phyloP scores from a whole-genome alignment of 73 alveolate genomes.

The Tetrahymena elliotti region DNA sequence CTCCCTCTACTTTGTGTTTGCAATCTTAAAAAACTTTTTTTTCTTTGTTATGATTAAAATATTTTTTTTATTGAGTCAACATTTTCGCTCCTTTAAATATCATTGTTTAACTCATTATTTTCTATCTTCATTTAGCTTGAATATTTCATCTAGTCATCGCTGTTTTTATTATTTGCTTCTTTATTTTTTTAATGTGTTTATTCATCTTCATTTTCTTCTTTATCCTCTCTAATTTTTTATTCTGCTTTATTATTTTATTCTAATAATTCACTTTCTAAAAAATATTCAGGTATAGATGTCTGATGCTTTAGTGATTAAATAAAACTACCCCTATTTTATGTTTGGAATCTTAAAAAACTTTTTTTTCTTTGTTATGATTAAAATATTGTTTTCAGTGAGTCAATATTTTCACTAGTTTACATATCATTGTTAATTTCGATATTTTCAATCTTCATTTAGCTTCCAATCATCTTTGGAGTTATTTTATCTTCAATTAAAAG shows the following conservation, averaged over 20 bases:
- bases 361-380: neutral
- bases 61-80: too few relatives aligned
- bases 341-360: neutral
- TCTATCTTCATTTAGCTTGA: neutral
- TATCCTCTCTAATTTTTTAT: neutral
- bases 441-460: neutral
- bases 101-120: neutral
- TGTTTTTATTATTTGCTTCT: too few relatives aligned
- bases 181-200: too few relatives aligned
- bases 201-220: neutral
- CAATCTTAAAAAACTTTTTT: neutral
- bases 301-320: neutral
- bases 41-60: neutral
- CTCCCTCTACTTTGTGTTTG: neutral
- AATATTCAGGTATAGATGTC: neutral
- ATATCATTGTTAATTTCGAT: neutral
- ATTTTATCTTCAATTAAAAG: too few relatives aligned
- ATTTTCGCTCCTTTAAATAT: neutral
- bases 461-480: neutral
- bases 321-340: neutral
- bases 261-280: neutral
- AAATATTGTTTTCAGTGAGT: neutral
- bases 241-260: neutral
- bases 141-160: too few relatives aligned
- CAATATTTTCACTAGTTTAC: neutral